Conservation (phyloP, 1,139 yeast species). For the Blastobotrys apis region DNA sequence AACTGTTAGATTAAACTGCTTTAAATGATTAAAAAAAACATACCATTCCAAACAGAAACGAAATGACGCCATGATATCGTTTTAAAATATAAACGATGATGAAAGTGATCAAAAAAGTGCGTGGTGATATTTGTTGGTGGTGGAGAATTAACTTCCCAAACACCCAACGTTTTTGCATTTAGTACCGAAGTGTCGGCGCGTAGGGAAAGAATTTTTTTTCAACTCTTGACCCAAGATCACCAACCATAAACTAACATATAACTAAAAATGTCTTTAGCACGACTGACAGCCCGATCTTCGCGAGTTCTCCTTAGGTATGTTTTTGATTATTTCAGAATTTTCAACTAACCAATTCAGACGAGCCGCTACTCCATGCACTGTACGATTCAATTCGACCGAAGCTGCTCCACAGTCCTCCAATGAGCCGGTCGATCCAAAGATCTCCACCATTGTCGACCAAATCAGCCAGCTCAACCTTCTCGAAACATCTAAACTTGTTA, state of each 20-base stretch:
- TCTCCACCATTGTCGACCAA: constrained; percentile 79
- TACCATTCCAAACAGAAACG: constrained; percentile 86
- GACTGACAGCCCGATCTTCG: constrained; percentile 34
- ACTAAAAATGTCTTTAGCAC: constrained; percentile 23
- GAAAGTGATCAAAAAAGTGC: neutral
- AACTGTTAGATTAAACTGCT: constrained; percentile 13
- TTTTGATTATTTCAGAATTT: neutral
- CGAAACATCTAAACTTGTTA: constrained; percentile 81
- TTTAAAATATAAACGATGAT: neutral
- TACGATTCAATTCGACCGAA: constrained; percentile 53
- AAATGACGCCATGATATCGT: constrained; percentile 69
- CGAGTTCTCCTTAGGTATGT: constrained; percentile 30
- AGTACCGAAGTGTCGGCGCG: neutral
- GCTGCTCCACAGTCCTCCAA: constrained; percentile 27
- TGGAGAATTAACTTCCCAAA: neutral
- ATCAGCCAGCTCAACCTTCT: constrained; percentile 83
- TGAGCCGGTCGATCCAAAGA: constrained; percentile 78
- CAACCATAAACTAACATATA: neutral
- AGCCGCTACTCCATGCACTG: neutral
- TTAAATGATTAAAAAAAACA: constrained; percentile 21
- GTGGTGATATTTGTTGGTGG: neutral
- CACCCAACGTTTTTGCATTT: constrained; percentile 10
- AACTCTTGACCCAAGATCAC: no score
- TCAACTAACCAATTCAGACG: constrained; percentile 1
- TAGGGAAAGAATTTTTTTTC: constrained; percentile 3